A percentile compares a stretch with the other conserved stretches of the same genome.
Evolutionary conservation across 1,284 basidiomycete species (phyloP).

Genomic region (Moesziomyces sp.): DNA sequence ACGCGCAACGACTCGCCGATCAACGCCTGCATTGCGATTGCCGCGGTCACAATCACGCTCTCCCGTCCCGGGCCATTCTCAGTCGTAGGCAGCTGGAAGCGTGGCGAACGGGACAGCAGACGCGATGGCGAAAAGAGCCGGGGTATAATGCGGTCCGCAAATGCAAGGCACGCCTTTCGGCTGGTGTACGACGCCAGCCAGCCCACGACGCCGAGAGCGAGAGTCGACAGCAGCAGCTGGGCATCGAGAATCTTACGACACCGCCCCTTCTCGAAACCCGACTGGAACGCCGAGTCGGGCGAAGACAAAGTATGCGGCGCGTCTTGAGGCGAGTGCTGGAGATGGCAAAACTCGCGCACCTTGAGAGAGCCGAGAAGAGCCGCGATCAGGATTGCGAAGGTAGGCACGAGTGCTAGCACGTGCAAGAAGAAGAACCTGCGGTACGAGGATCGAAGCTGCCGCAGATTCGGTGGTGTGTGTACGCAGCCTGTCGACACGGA

Average conservation of each 20-base stretch:
- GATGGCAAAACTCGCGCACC: conserved; percentile 33
- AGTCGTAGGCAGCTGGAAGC: conserved; percentile 13
- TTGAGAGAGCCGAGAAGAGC: conserved; percentile 20
- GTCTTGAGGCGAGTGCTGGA: conserved; percentile 11
- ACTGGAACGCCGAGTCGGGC: conserved; percentile 8
- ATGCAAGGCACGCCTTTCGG: conserved; percentile 35
- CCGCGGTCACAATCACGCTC: conserved; percentile 24
- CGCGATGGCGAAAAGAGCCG: conserved; percentile 24
- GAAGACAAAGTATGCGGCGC: neutral
- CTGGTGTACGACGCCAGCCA: conserved; percentile 45
- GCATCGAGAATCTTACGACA: conserved; percentile 36
- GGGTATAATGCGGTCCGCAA: conserved; percentile 43
- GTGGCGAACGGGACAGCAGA: conserved; percentile 18
- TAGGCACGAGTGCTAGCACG: conserved; percentile 24
- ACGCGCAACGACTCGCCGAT: conserved; percentile 36
- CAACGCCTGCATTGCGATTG: conserved; percentile 39
- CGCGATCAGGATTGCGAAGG: conserved; percentile 15
- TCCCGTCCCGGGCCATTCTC: conserved; percentile 21
- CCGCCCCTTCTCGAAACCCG: conserved; percentile 25
- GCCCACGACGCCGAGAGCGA: conserved; percentile 33
- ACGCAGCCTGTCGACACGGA: conserved; percentile 23
- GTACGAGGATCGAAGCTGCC: conserved; percentile 26
- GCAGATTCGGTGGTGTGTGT: conserved; percentile 12
- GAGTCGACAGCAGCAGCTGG: conserved; percentile 28
- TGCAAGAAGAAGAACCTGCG: conserved; percentile 30